Conservation (phyloP, 441 rosid genomes). For the Viola pubescens region DNA sequence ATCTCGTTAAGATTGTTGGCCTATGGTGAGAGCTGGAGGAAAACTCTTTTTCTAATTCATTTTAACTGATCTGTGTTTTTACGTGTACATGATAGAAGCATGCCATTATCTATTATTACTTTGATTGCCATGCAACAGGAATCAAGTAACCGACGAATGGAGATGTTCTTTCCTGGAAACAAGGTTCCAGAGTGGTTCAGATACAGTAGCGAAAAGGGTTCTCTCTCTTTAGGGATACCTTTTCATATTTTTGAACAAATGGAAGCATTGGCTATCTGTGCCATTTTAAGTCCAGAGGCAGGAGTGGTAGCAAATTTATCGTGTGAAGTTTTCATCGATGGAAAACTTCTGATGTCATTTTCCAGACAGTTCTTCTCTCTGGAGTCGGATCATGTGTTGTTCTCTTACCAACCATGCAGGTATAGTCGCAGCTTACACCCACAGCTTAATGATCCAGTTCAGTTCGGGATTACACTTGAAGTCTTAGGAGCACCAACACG, state of each 20-base stretch:
- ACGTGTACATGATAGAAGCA: neutral
- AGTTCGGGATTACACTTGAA: no score
- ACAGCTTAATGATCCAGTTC: no score
- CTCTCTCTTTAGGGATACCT: neutral
- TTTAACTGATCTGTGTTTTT: neutral
- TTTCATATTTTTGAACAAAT: neutral
- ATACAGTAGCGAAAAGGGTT: neutral
- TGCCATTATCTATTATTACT: neutral
- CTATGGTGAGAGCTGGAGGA: no score
- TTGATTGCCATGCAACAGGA: neutral
- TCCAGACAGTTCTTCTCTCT: conserved; percentile 20
- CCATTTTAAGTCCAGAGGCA: conserved; percentile 13
- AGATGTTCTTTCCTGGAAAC: conserved; percentile 10
- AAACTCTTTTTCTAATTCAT: no score
- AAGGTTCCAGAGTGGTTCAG: conserved; percentile 1
- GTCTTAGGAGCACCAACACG: no score
- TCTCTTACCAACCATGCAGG: conserved; percentile 14
- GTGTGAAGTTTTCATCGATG: conserved; percentile 19
- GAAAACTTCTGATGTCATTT: conserved; percentile 9
- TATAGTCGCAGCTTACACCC: no score
- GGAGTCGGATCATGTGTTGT: conserved; percentile 15
- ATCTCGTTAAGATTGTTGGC: no score
- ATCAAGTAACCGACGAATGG: neutral
- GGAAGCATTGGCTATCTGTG: conserved; percentile 13
- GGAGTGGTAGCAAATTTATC: conserved; percentile 15